Evolutionary conservation across 2,329 filamentous ascomycete species (phyloP).

Genomic region (Colletotrichum horii): DNA sequence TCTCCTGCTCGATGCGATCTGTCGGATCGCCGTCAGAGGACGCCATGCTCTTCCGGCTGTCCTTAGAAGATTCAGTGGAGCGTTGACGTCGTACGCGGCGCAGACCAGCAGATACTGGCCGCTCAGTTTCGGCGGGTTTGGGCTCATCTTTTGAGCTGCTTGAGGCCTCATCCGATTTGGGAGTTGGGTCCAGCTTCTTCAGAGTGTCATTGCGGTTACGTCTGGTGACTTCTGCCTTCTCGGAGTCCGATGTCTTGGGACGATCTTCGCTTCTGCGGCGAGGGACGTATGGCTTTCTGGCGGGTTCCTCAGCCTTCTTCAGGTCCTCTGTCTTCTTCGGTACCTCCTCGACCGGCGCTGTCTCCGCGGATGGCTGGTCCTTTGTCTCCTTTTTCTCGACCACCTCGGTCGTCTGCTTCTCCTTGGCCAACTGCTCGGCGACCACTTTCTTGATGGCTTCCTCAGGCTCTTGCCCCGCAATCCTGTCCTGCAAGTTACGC

Average conservation of each 20-base stretch:
- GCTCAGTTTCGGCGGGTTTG: slow-evolving; percentile 21
- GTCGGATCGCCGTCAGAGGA: slow-evolving; percentile 58
- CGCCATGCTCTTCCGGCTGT: slow-evolving; percentile 52
- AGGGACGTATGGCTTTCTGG: neutral
- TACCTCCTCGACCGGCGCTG: neutral
- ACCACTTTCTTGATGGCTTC: neutral
- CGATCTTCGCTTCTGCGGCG: neutral
- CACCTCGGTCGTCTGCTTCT: neutral
- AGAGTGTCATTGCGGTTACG: neutral
- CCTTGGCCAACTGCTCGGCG: neutral
- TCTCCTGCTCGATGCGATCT: slow-evolving; percentile 61
- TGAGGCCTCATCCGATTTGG: neutral
- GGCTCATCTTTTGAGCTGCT: neutral
- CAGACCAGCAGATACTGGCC: slow-evolving; percentile 42
- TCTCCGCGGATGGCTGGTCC: neutral
- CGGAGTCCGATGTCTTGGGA: neutral
- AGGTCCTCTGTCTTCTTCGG: neutral
- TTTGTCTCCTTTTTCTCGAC: neutral
- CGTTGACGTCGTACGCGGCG: slow-evolving; percentile 42
- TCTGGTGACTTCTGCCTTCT: neutral
- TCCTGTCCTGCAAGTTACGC: neutral
- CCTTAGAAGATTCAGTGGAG: slow-evolving; percentile 52
- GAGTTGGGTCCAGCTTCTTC: neutral
- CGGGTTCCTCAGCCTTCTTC: neutral
- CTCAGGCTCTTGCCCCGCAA: neutral